These are phyloP conservation scores for Pseudopyrenochaeta lycopersici DNA, from an alignment of 2,329 filamentous ascomycete genomes.

Conservation along the genomic window DNA sequence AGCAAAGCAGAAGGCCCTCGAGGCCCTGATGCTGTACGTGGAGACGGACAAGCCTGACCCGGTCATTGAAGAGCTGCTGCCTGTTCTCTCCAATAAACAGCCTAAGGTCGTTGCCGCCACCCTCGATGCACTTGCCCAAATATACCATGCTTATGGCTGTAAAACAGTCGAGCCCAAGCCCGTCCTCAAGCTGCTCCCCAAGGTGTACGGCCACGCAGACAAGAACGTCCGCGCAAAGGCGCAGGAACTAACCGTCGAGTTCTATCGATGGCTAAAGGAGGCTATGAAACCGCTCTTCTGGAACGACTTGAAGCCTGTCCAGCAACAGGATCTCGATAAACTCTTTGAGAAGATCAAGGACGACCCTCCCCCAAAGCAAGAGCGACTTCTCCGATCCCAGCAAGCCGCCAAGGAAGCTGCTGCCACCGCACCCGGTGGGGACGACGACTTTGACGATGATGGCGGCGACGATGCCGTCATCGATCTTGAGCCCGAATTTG, in stretches of 20 bases:
- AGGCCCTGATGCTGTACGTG: slow-evolving; percentile 86
- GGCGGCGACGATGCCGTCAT: slow-evolving; percentile 76
- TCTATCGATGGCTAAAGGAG: slow-evolving; percentile 96
- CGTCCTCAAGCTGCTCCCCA: slow-evolving; percentile 85
- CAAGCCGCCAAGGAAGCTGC: slow-evolving; percentile 83
- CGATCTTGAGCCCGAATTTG: slow-evolving; percentile 71
- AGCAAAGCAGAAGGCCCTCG: slow-evolving; percentile 85
- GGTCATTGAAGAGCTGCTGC: slow-evolving; percentile 88
- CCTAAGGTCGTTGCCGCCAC: slow-evolving; percentile 86
- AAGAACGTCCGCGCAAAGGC: slow-evolving; percentile 97
- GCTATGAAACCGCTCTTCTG: slow-evolving; percentile 99
- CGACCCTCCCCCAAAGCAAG: slow-evolving; percentile 87
- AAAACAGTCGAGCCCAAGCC: slow-evolving; percentile 94
- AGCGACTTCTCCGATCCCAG: slow-evolving; percentile 86
- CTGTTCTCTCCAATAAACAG: slow-evolving; percentile 83
- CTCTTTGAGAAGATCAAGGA: slow-evolving; percentile 93
- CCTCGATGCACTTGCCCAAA: slow-evolving; percentile 78
- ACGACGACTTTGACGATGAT: slow-evolving; percentile 54
- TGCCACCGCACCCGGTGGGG: slow-evolving; percentile 66
- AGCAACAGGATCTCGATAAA: slow-evolving; percentile 92
- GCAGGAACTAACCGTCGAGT: slow-evolving; percentile 87
- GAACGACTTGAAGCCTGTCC: slow-evolving; percentile 92
- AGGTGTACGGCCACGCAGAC: slow-evolving; percentile 94
- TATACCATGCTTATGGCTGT: slow-evolving; percentile 94
- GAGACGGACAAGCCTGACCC: slow-evolving; percentile 88